Base-by-base conservation (phyloP, 2,329 filamentous ascomycete genomes). In the Calonectria henricotiae region DNA sequence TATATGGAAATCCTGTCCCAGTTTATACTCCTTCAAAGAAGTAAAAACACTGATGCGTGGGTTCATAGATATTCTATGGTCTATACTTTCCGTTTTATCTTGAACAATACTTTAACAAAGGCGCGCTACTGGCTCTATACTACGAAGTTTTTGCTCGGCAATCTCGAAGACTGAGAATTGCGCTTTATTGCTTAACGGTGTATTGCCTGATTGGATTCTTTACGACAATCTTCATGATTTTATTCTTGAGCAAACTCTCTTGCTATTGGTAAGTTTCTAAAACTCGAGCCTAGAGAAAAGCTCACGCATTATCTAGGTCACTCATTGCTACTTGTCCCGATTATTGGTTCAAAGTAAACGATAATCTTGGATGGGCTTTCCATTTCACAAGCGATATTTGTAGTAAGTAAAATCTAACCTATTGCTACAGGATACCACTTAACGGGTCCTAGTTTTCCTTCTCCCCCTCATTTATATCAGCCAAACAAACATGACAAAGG, bases 321-420 rank as follows among this genome's bases (percentile, higher is more conserved):
- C 47, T 65, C 25, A 35, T 25, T 4, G 49, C 17, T 17, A 25
- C 35, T 13, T 65, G 62, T n/a, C 5, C 27, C 15, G 15, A 9
- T 17, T 39, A 27, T 8, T 65, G 47, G 30, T 30, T 2, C 15
- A 37, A 4, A 3, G 49, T 58, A 27, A 58, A 37, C 25, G 49
- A 65, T 23, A 65, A 65, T 55, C 47, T 65, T 15, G 47, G 62
- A 23, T 58, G 62, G 62, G 47, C 35, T 17, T 46, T 65, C 15
- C 62, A 65, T 46, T 58, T 65, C 32, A 15, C 23, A 8, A 58
- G 11, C 20, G 51, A 58, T 11, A 25, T 58, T 3, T 37, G 23
- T 17, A 65, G 39, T 65, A 32, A 0, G 25, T 49, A 27, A n/a
- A 25, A 3, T 3, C 41, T 2, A 4, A 17, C 5, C 1, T n/a